Evolutionary conservation across 1,284 basidiomycete species (phyloP), one percentile per base, ranked within the genome.

Genomic region (Melampsora americana): DNA sequence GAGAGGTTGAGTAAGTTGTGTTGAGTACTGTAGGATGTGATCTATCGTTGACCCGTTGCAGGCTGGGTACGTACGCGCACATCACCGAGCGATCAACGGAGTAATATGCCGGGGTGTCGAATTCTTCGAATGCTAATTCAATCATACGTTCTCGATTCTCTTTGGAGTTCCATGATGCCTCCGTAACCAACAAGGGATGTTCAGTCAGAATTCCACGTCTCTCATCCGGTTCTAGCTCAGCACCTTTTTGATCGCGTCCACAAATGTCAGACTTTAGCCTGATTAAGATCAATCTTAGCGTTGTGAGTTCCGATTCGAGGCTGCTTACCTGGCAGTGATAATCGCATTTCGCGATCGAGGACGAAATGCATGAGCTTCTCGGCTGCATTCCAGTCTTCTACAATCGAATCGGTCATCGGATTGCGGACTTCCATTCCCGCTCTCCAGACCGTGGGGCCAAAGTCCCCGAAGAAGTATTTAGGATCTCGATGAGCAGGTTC

Each of bases 61-160:
- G 50, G 50, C 14, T 53, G 53, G 64, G 5, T 12, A 86, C 91
- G 81, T 84, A 95, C 90, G 94, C 91, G 83, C 92, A 95, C 69
- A 99, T 85, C 18, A 99, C 95, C n/a, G 92, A 91, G 30, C 92
- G 90, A 82, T 98, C 97, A 44, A 95, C 94, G 69, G 97, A 91
- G 83, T 99, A 99, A 84, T 96, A 94, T 0, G 95, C 96, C 1
- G 96, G 96, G 9, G 90, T 91, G 69, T 92, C 86, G 80, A 97
- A 94, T 78, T 95, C 90, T 84, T 99, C 96, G 82, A 99, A 99
- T 85, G 95, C 93, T 76, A 99, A 90, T 84, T 99, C 93, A 16
- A 93, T 91, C 89, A 98, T 91, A 67, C 89, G 87, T 84, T 98
- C 94, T 66, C 95, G 86, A 81, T 95, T 93, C 26, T 89, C 89